These are phyloP conservation scores for Erucastrum elatum DNA, from an alignment of 345 rosid genomes.

Conservation along the genomic window DNA sequence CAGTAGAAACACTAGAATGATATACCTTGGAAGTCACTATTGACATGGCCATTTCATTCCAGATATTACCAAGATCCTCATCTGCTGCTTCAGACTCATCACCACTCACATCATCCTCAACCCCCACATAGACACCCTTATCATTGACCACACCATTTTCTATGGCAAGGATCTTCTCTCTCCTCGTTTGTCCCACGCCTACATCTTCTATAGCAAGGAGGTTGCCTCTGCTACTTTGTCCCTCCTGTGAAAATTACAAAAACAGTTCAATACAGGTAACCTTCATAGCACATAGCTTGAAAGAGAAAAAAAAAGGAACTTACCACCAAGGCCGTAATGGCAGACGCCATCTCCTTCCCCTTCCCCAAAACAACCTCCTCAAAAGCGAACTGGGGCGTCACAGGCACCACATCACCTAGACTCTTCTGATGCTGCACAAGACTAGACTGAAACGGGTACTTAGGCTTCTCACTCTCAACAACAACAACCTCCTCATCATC, in stretches of 20 bases:
- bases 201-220: slow-evolving; percentile 43
- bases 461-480: slow-evolving; percentile 31
- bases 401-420: slow-evolving; percentile 43
- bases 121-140: slow-evolving; percentile 70
- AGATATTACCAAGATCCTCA: slow-evolving; percentile 79
- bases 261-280: neutral
- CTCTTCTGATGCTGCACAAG: slow-evolving; percentile 43
- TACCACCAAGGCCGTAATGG: slow-evolving; percentile 40
- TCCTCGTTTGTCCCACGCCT: slow-evolving; percentile 47
- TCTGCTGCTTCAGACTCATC: slow-evolving; percentile 43
- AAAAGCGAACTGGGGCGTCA: slow-evolving; percentile 35
- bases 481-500: slow-evolving; percentile 65
- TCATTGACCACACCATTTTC: slow-evolving; percentile 43
- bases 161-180: slow-evolving; percentile 10
- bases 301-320: slow-evolving; percentile 16
- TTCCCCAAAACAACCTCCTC: slow-evolving; percentile 55
- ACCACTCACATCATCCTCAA: slow-evolving; percentile 49
- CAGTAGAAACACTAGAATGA: neutral
- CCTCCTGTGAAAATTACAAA: slow-evolving; percentile 37
- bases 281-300: slow-evolving; percentile 8
- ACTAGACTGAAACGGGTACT: slow-evolving; percentile 46
- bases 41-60: slow-evolving; percentile 81
- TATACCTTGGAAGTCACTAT: slow-evolving; percentile 70
- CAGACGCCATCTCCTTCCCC: slow-evolving; percentile 40
- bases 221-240: slow-evolving; percentile 18